Evolutionary conservation across 164 flowering plant species (phyloP), one percentile per base, ranked within the genome.

Genomic region (Vitis riparia): DNA sequence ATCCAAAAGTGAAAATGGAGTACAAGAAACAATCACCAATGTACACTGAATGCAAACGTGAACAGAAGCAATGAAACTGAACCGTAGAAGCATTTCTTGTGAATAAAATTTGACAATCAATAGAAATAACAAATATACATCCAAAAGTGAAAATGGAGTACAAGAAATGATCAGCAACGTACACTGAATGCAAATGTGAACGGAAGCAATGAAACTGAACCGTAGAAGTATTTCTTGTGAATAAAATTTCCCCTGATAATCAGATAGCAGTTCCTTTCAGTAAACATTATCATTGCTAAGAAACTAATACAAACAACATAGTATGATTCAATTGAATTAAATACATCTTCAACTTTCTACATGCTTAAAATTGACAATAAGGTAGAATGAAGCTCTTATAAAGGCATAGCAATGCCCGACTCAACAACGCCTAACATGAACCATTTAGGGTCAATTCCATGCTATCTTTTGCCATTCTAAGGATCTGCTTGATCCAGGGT

Each of bases 161-260:
- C 49, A 63, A 30, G 14, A 8, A 62, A 15, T 11, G 3, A 44
- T 2, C 27, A 11, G 15, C 65, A 50, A 81, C 91, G 56, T 84
- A 95, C 99, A 65, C 81, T 65, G 27, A 91, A 87, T 59, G 79
- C 89, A 60, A 81, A 56, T n/a, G 92, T 87, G 66, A 95, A 59
- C 11, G 99, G 99, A 70, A 95, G 88, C 86, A 93, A 78, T 9
- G 93, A n/a, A 66, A 81, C 91, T 55, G 99, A 93, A 71, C 94
- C 93, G 73, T 91, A 93, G 55, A 95, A 82, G 75, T 85, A 87
- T 53, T 80, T 87, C 84, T 69, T 85, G 85, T 95, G 99, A 67
- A 93, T 79, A 52, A 83, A 71, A 49, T 87, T 68, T 56, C 99
- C 99, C 85, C 99, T 95, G 87, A 48, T 50, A 74, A 69, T 17